Evolutionary conservation across 23 red algal species (phyloP).

Genomic region (Gracilaria domingensis): DNA sequence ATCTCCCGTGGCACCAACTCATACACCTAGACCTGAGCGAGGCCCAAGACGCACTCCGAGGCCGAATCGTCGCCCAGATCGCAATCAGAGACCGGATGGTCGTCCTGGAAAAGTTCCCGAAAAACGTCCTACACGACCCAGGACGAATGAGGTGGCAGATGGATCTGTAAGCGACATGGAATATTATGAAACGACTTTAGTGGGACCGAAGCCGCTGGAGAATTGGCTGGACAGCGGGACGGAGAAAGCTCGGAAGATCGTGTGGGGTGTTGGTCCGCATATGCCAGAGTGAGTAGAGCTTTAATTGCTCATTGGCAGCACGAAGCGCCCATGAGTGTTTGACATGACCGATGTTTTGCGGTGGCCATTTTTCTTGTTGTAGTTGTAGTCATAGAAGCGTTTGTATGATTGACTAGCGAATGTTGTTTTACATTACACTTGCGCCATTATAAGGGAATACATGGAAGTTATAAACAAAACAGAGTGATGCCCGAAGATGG

Average conservation of each 20-base stretch:
- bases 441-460: too few relatives aligned
- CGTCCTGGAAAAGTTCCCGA: not conserved
- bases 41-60: not conserved
- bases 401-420: not conserved
- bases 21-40: not conserved
- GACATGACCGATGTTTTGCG: not conserved
- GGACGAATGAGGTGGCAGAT: not conserved
- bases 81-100: not conserved
- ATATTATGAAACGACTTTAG: not conserved
- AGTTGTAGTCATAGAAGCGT: not conserved
- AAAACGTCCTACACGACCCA: not conserved
- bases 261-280: constrained; percentile 22
- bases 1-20: constrained; percentile 17
- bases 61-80: not conserved
- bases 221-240: constrained; percentile 28
- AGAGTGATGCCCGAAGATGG: too few relatives aligned
- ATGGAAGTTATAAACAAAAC: too few relatives aligned
- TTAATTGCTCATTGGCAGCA: not conserved
- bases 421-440: not conserved
- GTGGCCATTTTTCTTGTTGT: not conserved
- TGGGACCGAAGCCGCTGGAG: constrained; percentile 1
- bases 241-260: constrained; percentile 1
- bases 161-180: not conserved
- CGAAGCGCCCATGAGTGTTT: not conserved
- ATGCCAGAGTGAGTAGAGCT: not conserved